Evolutionary conservation across 192 early-diverging fungal genomes (phyloP).

Genomic region (Mortierella claussenii): DNA sequence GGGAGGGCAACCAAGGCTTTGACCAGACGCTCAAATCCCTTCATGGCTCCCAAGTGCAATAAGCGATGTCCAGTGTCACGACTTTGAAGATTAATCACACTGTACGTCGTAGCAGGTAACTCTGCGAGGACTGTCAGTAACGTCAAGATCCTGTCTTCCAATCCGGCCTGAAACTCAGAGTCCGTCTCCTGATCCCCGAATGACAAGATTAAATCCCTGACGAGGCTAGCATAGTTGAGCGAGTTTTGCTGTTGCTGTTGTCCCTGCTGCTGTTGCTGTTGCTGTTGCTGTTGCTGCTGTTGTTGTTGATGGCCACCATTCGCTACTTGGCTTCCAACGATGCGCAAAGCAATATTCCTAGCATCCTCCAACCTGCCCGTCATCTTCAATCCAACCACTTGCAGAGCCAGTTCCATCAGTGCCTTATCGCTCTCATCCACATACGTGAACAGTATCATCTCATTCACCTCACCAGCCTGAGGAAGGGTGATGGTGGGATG

Average conservation of each 20-base stretch:
- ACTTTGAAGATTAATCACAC: conserved; percentile 34
- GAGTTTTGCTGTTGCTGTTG: conserved; percentile 41
- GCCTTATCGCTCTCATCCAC: conserved; percentile 83
- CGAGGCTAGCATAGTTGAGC: conserved; percentile 19
- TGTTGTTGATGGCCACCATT: conserved; percentile 25
- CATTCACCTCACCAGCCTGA: conserved; percentile 15
- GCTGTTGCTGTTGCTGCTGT: conserved; percentile 20
- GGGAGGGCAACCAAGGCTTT: conserved; percentile 51
- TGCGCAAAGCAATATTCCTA: conserved; percentile 75
- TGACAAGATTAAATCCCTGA: conserved; percentile 47
- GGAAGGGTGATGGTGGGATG: conserved; percentile 54
- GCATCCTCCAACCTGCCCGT: conserved; percentile 83
- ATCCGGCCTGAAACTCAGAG: conserved; percentile 51
- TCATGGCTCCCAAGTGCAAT: conserved; percentile 71
- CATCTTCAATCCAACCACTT: conserved; percentile 87
- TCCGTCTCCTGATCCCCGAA: conserved; percentile 57
- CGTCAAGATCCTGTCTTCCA: conserved; percentile 51
- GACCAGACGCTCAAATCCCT: conserved; percentile 64
- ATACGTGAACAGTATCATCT: conserved; percentile 56
- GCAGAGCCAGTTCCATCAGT: conserved; percentile 90
- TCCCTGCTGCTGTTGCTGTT: conserved; percentile 20
- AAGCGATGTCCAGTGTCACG: conserved; percentile 64
- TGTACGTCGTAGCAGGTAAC: conserved; percentile 17
- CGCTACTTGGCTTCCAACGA: conserved; percentile 60
- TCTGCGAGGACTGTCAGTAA: conserved; percentile 40